phyloP scores from a whole-genome alignment of 129 eudicot genomes.

The Erigeron canadensis region DNA sequence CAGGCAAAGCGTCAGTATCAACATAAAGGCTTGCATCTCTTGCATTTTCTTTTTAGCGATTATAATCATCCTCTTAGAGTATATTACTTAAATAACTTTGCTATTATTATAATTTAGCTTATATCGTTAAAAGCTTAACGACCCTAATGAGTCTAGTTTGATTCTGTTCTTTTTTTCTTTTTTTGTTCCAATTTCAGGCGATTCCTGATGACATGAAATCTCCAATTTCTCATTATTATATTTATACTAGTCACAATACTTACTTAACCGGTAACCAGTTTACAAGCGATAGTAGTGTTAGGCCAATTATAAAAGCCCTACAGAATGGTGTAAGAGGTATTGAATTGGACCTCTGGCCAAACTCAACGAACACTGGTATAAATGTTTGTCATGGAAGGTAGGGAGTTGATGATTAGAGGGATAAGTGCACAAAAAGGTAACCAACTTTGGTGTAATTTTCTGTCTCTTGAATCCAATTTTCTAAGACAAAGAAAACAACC shows the following conservation, averaged over 20 bases:
- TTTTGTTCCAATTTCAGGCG: slow-evolving; percentile 40
- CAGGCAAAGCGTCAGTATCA: slow-evolving; percentile 47
- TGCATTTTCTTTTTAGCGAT: slow-evolving; percentile 47
- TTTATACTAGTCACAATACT: slow-evolving; percentile 46
- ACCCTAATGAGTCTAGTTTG: neutral
- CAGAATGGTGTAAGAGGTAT: slow-evolving; percentile 42
- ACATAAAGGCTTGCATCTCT: slow-evolving; percentile 49
- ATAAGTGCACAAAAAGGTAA: neutral
- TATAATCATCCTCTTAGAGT: slow-evolving; percentile 42
- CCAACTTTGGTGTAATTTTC: neutral
- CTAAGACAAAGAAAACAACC: neutral
- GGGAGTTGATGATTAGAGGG: slow-evolving; percentile 1
- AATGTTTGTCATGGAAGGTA: slow-evolving; percentile 69
- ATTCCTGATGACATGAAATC: slow-evolving; percentile 52
- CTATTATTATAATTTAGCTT: neutral
- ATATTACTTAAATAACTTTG: slow-evolving; percentile 20
- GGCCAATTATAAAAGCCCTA: slow-evolving; percentile 49
- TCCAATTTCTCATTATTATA: slow-evolving; percentile 17
- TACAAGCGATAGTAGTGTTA: slow-evolving; percentile 50
- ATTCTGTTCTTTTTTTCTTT: neutral
- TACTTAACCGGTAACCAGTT: slow-evolving; percentile 63
- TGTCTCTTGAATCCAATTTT: neutral
- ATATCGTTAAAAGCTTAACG: neutral
- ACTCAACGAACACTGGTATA: slow-evolving; percentile 37
- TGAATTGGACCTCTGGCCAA: slow-evolving; percentile 64